A percentile compares a stretch with the other conserved stretches of the same genome.
These are phyloP conservation scores for Fusarium begoniae DNA, from an alignment of 2,329 filamentous ascomycete species.

Conservation along the genomic window DNA sequence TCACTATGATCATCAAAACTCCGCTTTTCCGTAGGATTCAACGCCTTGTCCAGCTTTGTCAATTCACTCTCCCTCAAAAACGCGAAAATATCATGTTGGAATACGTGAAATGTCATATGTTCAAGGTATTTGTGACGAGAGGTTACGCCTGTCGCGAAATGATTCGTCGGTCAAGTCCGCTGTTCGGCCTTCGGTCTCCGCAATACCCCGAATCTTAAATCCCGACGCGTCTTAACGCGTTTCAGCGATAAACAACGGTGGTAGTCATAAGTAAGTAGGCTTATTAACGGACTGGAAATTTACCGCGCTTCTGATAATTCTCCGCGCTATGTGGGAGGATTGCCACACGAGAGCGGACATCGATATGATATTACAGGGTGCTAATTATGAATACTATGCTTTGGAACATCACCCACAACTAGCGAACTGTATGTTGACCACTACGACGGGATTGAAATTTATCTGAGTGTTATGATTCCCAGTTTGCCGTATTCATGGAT, in stretches of 20 bases:
- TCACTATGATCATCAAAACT: background rate
- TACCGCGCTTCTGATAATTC: background rate
- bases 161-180: background rate
- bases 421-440: fast-evolving
- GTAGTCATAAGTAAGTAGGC: no score
- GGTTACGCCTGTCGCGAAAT: background rate
- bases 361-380: no score
- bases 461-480: no score
- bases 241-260: no score
- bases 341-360: background rate
- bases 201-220: background rate
- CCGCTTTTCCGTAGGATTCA: background rate
- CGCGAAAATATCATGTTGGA: fast-evolving
- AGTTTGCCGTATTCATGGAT: no score
- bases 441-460: fast-evolving
- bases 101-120: background rate
- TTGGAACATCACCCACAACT: fast-evolving
- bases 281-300: no score
- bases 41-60: no score
- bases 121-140: background rate
- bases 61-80: no score
- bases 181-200: background rate
- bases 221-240: background rate
- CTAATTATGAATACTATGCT: no score
- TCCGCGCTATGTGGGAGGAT: fast-evolving